Conservation (phyloP, 352 stramenopile species). For the Elongisporangium prolatum region DNA sequence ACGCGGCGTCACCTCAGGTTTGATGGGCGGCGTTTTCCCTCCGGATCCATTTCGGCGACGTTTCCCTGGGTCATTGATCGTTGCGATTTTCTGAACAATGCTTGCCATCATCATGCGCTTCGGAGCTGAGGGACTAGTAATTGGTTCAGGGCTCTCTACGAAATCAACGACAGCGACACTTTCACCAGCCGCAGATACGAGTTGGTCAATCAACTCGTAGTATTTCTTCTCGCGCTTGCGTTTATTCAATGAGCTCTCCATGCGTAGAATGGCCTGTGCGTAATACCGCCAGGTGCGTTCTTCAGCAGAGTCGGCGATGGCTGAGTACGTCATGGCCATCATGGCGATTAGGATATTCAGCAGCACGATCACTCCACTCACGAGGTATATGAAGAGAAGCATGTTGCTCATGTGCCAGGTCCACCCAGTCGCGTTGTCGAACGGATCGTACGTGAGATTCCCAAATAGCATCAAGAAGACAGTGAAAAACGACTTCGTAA, state of each 20-base stretch:
- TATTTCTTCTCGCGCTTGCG: background rate
- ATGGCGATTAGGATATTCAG: conserved; percentile 70
- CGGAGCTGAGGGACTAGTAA: background rate
- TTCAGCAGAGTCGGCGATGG: conserved; percentile 50
- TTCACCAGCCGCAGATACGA: background rate
- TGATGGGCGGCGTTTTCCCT: background rate
- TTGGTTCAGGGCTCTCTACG: background rate
- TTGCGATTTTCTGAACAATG: background rate
- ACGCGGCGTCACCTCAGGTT: background rate
- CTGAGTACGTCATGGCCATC: conserved; percentile 61
- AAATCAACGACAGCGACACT: background rate
- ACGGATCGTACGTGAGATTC: conserved; percentile 44
- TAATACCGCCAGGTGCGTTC: conserved; percentile 47
- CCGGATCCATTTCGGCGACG: background rate
- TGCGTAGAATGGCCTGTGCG: conserved; percentile 43
- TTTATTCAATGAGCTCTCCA: conserved; percentile 37
- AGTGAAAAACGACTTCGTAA: conserved; percentile 57
- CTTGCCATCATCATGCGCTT: background rate
- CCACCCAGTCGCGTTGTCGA: conserved; percentile 27
- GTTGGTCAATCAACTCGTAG: background rate
- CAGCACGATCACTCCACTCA: conserved; percentile 53
- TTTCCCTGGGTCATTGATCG: background rate
- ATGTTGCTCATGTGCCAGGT: conserved; percentile 45
- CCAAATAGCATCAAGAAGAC: conserved; percentile 76
- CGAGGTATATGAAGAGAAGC: conserved; percentile 46